Evolutionary conservation across 2,329 filamentous ascomycete genomes (phyloP), one percentile per base, ranked within the genome.

Genomic region (Penicillium sp.): DNA sequence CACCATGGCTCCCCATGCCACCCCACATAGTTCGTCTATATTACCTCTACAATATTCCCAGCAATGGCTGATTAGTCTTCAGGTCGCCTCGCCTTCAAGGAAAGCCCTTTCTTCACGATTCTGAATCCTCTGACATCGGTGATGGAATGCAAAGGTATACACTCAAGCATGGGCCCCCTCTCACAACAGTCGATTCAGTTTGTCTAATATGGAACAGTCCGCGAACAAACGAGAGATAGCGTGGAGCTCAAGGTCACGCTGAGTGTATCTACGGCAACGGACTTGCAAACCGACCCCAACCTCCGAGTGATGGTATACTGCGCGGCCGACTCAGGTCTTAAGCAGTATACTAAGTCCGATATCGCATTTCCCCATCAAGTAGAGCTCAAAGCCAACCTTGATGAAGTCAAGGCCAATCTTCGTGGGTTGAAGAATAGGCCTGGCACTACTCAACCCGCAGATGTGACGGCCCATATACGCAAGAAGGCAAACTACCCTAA

Each of bases 381-480:
- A 35, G 95, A 99, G 75, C 85, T 99, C 60, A 94, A 93, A 74
- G 87, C 97, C 59, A 99, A 99, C 70, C 85, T 88, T 10, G 90
- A 90, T 37, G 92, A 97, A 60, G 85, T 97, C 68, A 95, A 94
- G 77, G 90, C 91, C n/a, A 99, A 98, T 75, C 84, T 96, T 68
- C 91, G 95, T 68, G 95, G 95, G 4, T 79, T 99, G 64, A 99
- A 99, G 79, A 97, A 97, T 76, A 96, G 95, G 76, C 92, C 94
- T 7, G 95, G 95, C 24, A 96, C 95, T 49, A 99, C 95, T 44
- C 89, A 92, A 71, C 95, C 95, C 8, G 93, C 92, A 51, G 95
- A 99, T 78, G 90, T 99, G 64, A 99, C 95, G 8, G 82, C 86
- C 66, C 85, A 87, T 62, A 82, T 98, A 50, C 86, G 91, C 33